Base-by-base conservation (phyloP, 2,329 filamentous ascomycete species). In the Scleromitrula shiraiana region DNA sequence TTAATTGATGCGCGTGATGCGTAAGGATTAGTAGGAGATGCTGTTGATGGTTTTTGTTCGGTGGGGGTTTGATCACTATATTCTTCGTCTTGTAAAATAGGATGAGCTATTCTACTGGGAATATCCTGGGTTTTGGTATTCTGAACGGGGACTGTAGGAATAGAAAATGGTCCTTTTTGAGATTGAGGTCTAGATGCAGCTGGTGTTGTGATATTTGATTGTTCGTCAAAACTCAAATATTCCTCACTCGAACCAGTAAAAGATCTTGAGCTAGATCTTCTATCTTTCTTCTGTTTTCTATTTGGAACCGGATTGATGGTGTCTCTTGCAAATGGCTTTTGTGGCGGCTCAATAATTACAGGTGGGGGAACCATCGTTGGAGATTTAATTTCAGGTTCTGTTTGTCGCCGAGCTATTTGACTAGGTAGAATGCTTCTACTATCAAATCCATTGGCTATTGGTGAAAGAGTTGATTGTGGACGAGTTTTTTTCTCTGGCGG, bases 161-260 rank as follows among this genome's bases (percentile, higher is more conserved):
- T 9, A 41, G 26, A 15, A n/a, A n/a, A n/a, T n/a, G n/a, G n/a
- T 26, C 51, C 56, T 41, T 58, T 56, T 23, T 55, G 49, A 7
- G 60, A 61, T 14, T 55, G 52, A 35, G 60, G 59, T 41, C 57
- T 54, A 0, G 60, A 63, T 6, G 48, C 51, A 20, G 49, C 54
- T 26, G 59, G 59, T 8, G 59, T 61, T 9, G 60, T 61, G 17
- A 57, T 50, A 40, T 55, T 60, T 6, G 60, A 60, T 26, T 50
- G 53, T 26, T 58, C 56, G 41, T 59, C 56, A 2, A 56, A 48
- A 15, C 50, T 55, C 5, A 57, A 54, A 35, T 58, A 59, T n/a
- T 59, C 59, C 27, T 61, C 59, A 32, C 59, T 62, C 19, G 59
- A 62, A 43, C 55, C 56, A 19, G 52, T 56, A 12, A 49, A 50